Evolutionary conservation across 495 filamentous ascomycete genomes (phyloP), one percentile per base, ranked within the genome.

Genomic region (Talaromyces stipitatus): DNA sequence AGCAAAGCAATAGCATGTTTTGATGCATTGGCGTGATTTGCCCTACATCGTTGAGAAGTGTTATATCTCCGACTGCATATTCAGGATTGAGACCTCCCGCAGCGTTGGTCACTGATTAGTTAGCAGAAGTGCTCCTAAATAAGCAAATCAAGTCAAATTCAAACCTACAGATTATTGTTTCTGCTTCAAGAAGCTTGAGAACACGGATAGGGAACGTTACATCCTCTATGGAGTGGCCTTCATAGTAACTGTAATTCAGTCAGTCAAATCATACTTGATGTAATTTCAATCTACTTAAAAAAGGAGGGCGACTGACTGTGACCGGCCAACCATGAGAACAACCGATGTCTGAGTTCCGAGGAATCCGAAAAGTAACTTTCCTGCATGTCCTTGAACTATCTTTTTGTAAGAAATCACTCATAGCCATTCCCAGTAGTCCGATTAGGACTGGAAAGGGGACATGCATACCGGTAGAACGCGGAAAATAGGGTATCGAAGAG

Each of bases 201-300:
- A 90, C 82, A 23, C 88, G 80, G 22, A 86, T 79, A 16, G 86
- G 85, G 61, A 89, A 87, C 32, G 86, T 87, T 18, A 88, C 76
- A 47, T 74, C 71, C 45, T 86, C 76, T 65, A 91, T 84, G 1
- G 81, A 79, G 68, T 90, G 80, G 10, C 88, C 88, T 71, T 91
- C 88, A 66, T 88, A 91, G 67, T 85, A 91, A 68, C 87, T 91
- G 59, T 28, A 20, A 18, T 41, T 8, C 30, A 54, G 59, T 41
- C 8, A 50, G 10, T 10, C 52, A 46, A 60, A 23, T 20, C 27
- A 28, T 51, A 10, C 5, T 14, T 22, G 7, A 38, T 58, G 47
- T 18, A 48, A 33, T 36, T n/a, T 16, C 20, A 36, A 58, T 50
- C 23, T 29, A 30, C 1, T 32, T 16, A 50, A 51, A 27, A 30